These are phyloP conservation scores for Ceratocystis lukuohia DNA, from an alignment of 2,329 filamentous ascomycete genomes.

Conservation along the genomic window DNA sequence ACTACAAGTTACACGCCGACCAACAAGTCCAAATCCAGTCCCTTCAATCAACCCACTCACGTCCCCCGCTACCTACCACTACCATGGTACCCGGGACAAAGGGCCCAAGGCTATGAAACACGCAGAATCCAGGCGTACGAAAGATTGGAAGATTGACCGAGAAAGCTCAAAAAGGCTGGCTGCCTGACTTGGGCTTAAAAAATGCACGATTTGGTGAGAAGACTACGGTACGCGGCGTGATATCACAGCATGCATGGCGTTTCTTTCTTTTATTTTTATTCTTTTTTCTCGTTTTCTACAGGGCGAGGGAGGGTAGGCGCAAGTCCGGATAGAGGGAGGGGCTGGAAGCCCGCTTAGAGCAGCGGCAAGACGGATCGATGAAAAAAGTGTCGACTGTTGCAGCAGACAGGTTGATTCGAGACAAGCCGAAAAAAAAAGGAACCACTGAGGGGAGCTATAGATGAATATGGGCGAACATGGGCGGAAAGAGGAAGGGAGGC, in stretches of 20 bases:
- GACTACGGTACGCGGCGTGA: neutral
- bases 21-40: no score
- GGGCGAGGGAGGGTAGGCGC: no score
- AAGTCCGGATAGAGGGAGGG: no score
- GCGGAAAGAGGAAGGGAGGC: neutral
- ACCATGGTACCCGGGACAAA: conserved; percentile 3
- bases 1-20: no score
- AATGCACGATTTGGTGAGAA: neutral
- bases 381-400: no score
- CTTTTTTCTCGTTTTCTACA: no score
- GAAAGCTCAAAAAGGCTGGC: neutral
- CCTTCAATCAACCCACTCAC: no score
- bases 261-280: neutral
- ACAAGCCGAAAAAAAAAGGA: neutral
- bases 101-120: neutral
- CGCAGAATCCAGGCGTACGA: neutral
- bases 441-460: neutral
- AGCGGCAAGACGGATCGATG: no score
- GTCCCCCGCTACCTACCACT: no score
- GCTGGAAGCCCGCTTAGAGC: no score
- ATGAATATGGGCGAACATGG: no score
- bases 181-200: neutral
- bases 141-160: neutral
- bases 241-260: neutral
- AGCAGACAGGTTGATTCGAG: no score